Base-by-base conservation (phyloP, 805 yeast genomes). In the Wickerhamiella cacticola region DNA sequence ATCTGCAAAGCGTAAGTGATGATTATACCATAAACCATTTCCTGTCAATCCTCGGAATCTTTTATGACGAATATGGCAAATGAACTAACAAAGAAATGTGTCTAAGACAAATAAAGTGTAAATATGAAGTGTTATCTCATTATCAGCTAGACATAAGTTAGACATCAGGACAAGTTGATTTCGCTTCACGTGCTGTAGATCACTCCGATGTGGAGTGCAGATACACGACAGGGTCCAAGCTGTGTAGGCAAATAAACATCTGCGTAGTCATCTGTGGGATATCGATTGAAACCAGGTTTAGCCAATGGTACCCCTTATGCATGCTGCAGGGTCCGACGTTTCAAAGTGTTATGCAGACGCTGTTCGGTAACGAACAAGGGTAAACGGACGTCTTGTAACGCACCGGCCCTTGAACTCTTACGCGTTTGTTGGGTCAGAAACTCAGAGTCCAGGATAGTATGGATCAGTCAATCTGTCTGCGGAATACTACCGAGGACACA, bases 11-110 rank as follows among this genome's bases (percentile, higher is more conserved):
- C n/a, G 36, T 31, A 44, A 47, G 39, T 49, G 44, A 50, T 55
- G 59, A 55, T 56, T 56, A 53, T 47, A 52, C 48, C 50, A 26
- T 23, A 52, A 48, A 23, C 40, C 40, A 48, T 35, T 29, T 53
- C 55, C 59, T 58, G 62, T 58, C 62, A 58, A 58, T 58, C 62
- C 62, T 48, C 62, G 53, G 62, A 58, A 48, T 49, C 24, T 18
- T 24, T 23, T 33, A 25, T 31, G 48, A 43, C 48, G 33, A 45
- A 44, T 21, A 21, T 47, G 47, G 31, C 39, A 22, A 18, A 39
- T 43, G 35, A 41, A 21, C 36, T 39, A 35, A 41, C 50, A 19
- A 12, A 22, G 43, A 6, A 40, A 6, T 9, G 18, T 13, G 9
- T 18, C n/a, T n/a, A n/a, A n/a, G n/a, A n/a, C n/a, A n/a, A n/a